Base-by-base conservation (phyloP, 768 basidiomycete genomes). In the Hemileccinum rubropunctum region DNA sequence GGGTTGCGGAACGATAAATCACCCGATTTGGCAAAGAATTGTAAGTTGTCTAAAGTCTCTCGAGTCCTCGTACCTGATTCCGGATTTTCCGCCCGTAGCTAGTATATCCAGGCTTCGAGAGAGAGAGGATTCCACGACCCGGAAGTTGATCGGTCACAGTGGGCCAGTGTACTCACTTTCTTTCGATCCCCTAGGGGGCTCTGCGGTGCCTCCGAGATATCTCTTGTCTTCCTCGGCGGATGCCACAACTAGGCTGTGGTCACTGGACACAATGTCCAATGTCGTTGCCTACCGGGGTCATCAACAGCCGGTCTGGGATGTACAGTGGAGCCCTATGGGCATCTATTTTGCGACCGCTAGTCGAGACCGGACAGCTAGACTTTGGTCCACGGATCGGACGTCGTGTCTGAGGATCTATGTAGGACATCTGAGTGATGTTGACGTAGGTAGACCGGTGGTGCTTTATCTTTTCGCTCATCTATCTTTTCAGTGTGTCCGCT, bases 301-400 rank as follows among this genome's bases (percentile, higher is more conserved):
- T 60, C 87, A 95, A 64, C 95, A 97, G 67, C 94, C 97, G 0
- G 86, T 99, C 1, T 99, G 97, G 97, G 97, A 98, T 59, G 94
- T 95, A 12, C 88, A 98, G 65, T 99, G 97, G 97, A 95, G 91
- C 61, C 95, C 97, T 10, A 85, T 92, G 76, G 95, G 97, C 4
- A 83, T 95, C n/a, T 98, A 99, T 71, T 99, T 99, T 67, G 95
- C 97, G 7, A 95, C 91, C 15, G 95, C 83, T 15, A 95, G 94
- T 59, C 75, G 97, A 46, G 97, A 99, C 68, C 75, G 91, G 51
- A 97, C 97, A 4, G 97, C 97, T 0, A 78, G 95, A 62, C 76
- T 99, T 44, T 99, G 97, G 97, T 92, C 90, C 17, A 95, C 95
- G 1, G 97, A 99, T 63, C 77, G 93, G 51, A 83, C 83, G 10